Percentiles rank a stretch among this genome's conserved stretches.
These are phyloP conservation scores for Graphiopsis chlorocephala DNA, from an alignment of 2,329 filamentous ascomycete species.

Conservation along the genomic window DNA sequence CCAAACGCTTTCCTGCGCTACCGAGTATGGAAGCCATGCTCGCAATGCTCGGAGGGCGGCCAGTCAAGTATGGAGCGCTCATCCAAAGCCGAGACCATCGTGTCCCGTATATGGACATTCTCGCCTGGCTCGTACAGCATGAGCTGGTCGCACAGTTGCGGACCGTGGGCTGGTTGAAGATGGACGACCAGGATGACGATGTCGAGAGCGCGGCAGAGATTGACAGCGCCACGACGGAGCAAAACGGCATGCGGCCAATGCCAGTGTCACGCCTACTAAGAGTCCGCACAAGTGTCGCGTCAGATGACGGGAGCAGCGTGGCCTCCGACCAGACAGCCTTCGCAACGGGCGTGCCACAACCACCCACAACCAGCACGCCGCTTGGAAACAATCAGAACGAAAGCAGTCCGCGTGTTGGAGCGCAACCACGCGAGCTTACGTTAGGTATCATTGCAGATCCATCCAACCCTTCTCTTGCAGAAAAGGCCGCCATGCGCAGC, in stretches of 20 bases:
- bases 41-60: conserved; percentile 74
- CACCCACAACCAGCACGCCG: neutral
- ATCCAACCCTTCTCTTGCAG: conserved; percentile 20
- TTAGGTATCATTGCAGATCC: conserved; percentile 25
- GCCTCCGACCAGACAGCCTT: conserved; percentile 13
- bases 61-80: conserved; percentile 77
- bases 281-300: neutral
- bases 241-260: neutral
- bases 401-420: neutral
- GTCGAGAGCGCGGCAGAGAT: neutral
- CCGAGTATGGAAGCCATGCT: conserved; percentile 84
- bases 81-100: conserved; percentile 87
- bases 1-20: conserved; percentile 75
- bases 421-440: neutral
- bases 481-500: conserved; percentile 15
- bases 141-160: conserved; percentile 93
- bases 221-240: neutral
- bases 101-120: conserved; percentile 80
- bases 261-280: conserved; percentile 2
- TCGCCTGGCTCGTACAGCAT: conserved; percentile 88
- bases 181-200: neutral
- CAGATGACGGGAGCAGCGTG: conserved; percentile 10
- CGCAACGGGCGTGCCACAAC: neutral
- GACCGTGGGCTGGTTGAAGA: conserved; percentile 76
- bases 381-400: neutral